Evolutionary conservation across 2,329 filamentous ascomycete genomes (phyloP).

Genomic region (Fusarium citri): DNA sequence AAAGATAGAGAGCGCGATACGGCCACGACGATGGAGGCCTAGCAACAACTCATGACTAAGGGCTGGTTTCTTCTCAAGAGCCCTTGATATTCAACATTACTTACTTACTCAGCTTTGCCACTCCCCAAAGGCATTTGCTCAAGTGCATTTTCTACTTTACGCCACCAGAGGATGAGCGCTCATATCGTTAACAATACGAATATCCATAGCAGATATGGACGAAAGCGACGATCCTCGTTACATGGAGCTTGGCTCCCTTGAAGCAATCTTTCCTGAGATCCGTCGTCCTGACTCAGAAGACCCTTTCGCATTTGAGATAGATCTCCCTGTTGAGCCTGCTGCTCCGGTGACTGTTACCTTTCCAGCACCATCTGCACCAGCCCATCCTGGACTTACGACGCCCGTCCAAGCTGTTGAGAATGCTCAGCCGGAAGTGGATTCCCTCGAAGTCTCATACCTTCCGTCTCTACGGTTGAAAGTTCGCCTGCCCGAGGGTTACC

Average conservation of each 20-base stretch:
- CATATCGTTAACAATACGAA: slow-evolving; percentile 18
- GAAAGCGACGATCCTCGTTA: slow-evolving; percentile 64
- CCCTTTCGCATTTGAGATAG: slow-evolving; percentile 64
- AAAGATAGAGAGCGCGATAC: not conserved
- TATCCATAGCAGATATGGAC: slow-evolving; percentile 48
- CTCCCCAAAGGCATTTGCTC: slow-evolving; percentile 12
- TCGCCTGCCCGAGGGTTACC: slow-evolving; percentile 68
- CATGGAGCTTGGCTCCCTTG: slow-evolving; percentile 69
- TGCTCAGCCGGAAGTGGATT: slow-evolving; percentile 52
- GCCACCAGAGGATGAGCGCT: slow-evolving; percentile 38
- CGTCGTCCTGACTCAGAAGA: slow-evolving; percentile 56
- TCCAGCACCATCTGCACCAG: slow-evolving; percentile 56
- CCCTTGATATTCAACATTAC: slow-evolving; percentile 1
- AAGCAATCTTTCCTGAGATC: slow-evolving; percentile 76
- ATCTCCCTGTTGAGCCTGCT: slow-evolving; percentile 67
- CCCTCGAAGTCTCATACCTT: slow-evolving; percentile 66
- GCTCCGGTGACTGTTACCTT: slow-evolving; percentile 69
- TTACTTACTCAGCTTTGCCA: slow-evolving; percentile 26
- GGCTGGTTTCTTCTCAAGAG: slow-evolving; percentile 8
- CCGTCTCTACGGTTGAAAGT: slow-evolving; percentile 68
- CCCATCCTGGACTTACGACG: slow-evolving; percentile 25
- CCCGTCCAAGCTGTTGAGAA: slow-evolving; percentile 23
- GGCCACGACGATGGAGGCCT: slow-evolving; percentile 31
- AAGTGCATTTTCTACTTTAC: slow-evolving; percentile 15
- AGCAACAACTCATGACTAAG: slow-evolving; percentile 4